phyloP scores from a whole-genome alignment of 257 asterid species.

The Oldenlandia corymbosa region DNA sequence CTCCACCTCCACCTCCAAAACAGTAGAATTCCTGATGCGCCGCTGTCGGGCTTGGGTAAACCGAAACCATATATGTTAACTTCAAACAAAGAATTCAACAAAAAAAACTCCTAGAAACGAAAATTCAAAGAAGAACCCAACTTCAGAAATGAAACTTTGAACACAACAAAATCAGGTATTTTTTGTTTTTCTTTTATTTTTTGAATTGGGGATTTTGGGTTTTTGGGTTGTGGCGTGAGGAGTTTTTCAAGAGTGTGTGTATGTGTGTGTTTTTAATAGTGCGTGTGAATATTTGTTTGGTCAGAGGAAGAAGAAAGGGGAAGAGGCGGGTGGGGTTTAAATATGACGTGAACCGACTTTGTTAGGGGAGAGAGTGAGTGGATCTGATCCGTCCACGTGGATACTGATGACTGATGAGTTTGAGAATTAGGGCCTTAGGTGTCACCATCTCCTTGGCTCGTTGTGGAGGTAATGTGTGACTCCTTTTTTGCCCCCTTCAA shows the following conservation, averaged over 20 bases:
- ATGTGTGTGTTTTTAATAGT: background rate
- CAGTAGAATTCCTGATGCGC: conserved; percentile 34
- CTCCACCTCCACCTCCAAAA: conserved; percentile 22
- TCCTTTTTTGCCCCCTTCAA: background rate
- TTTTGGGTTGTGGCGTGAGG: background rate
- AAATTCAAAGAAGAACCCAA: background rate
- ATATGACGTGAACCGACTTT: conserved; percentile 33
- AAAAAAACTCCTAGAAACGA: background rate
- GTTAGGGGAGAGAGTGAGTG: conserved; percentile 9
- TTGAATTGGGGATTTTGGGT: background rate
- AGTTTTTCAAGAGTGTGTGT: background rate
- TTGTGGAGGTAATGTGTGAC: background rate
- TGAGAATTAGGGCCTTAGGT: conserved; percentile 13
- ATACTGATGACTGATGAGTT: conserved; percentile 14
- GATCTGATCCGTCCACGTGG: conserved; percentile 48
- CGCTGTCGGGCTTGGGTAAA: conserved; percentile 49
- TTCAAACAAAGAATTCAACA: background rate
- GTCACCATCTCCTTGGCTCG: conserved; percentile 11
- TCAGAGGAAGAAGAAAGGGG: background rate
- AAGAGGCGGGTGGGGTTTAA: conserved; percentile 14
- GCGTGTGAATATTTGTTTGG: background rate
- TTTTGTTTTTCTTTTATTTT: no score
- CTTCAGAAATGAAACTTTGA: background rate
- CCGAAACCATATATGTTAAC: conserved; percentile 54
- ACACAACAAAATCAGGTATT: background rate